These are phyloP conservation scores for Elongisporangium prolatum DNA, from an alignment of 352 stramenopile species.

Conservation along the genomic window DNA sequence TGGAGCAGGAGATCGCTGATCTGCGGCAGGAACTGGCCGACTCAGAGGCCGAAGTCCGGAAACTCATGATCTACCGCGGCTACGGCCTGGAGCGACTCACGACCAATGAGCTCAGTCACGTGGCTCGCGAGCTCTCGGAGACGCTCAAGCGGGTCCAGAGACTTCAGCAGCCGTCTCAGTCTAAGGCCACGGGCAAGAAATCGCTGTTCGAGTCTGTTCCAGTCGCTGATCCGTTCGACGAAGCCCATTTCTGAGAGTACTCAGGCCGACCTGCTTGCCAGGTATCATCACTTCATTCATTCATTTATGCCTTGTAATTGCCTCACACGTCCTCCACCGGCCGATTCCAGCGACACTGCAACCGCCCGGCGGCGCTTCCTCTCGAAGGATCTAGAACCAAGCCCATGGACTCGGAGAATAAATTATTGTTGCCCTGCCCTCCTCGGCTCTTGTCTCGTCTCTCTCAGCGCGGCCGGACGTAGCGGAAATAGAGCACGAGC, in stretches of 20 bases:
- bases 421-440: not conserved
- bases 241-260: not conserved
- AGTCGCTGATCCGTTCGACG: not conserved
- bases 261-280: not conserved
- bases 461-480: slow-evolving; percentile 1
- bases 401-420: not conserved
- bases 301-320: not conserved
- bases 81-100: slow-evolving; percentile 65
- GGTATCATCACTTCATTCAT: not conserved
- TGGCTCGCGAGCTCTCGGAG: slow-evolving; percentile 51
- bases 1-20: slow-evolving; percentile 59
- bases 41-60: slow-evolving; percentile 65
- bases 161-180: slow-evolving; percentile 18
- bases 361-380: not conserved
- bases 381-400: not conserved
- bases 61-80: slow-evolving; percentile 69
- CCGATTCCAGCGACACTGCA: not conserved
- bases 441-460: not conserved
- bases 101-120: slow-evolving; percentile 34
- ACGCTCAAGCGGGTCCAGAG: slow-evolving; percentile 53
- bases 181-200: not conserved
- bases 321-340: not conserved
- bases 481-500: slow-evolving; percentile 23
- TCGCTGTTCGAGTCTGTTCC: not conserved
- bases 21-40: slow-evolving; percentile 73